A percentile compares a stretch with the other conserved stretches of the same genome.
phyloP scores from a whole-genome alignment of 352 stramenopile genomes.

The Phytophthora sp. region DNA sequence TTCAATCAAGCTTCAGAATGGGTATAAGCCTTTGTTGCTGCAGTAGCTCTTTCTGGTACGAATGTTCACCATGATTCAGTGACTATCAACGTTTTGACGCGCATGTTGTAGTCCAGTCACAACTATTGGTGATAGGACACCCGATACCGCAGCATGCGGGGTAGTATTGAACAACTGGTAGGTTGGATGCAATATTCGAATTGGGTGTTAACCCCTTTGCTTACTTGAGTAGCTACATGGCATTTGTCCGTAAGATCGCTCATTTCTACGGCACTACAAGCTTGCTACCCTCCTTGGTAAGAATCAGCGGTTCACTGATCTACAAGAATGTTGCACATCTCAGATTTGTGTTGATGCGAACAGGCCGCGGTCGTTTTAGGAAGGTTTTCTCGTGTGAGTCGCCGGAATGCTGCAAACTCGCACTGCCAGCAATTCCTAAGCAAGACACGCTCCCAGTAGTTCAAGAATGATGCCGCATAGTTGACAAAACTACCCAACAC shows the following conservation, averaged over 20 bases:
- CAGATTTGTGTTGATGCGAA: too few species aligned
- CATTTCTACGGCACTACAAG: constrained; percentile 34
- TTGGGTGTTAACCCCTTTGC: neutral
- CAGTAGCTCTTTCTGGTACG: constrained; percentile 31
- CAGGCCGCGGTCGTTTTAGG: too few species aligned
- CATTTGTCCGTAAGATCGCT: constrained; percentile 33
- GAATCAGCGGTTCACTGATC: too few species aligned
- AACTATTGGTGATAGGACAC: neutral
- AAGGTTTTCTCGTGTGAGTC: too few species aligned
- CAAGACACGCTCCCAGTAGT: too few species aligned
- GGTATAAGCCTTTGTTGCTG: constrained; percentile 32
- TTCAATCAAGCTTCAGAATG: constrained; percentile 29
- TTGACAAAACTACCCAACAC: too few species aligned
- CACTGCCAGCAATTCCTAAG: too few species aligned
- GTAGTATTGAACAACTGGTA: constrained; percentile 37
- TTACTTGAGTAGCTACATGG: constrained; percentile 42
- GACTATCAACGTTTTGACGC: neutral
- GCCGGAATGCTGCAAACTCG: too few species aligned
- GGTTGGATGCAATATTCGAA: neutral
- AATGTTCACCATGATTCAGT: neutral
- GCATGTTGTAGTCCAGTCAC: constrained; percentile 16
- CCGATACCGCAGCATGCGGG: constrained; percentile 9
- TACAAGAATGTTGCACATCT: too few species aligned
- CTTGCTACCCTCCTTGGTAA: constrained; percentile 21
- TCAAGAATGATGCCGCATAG: too few species aligned